phyloP scores from a whole-genome alignment of 2,329 filamentous ascomycete genomes.

The Exophiala sp. region DNA sequence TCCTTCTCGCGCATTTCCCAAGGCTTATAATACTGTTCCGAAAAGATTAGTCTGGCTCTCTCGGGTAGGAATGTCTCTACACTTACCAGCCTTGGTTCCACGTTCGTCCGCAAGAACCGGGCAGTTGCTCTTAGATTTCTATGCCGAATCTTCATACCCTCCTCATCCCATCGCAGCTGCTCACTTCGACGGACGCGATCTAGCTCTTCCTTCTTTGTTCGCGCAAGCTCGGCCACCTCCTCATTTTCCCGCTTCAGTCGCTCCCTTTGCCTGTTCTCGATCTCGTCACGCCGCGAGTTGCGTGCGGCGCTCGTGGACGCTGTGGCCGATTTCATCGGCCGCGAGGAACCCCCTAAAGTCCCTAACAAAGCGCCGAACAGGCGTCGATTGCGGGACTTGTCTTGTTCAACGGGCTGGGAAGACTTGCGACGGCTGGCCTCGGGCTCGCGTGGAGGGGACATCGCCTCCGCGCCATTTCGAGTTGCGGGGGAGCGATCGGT shows the following conservation, averaged over 20 bases:
- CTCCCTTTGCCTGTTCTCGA: constrained; percentile 76
- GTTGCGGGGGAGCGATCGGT: constrained; percentile 24
- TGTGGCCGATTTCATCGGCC: constrained; percentile 8
- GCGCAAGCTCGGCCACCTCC: constrained; percentile 68
- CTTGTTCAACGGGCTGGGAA: constrained; percentile 55
- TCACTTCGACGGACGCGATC: constrained; percentile 61
- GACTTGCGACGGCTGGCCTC: constrained; percentile 12
- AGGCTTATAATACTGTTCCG: constrained; percentile 66
- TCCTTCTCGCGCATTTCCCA: constrained; percentile 71
- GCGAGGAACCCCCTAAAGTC: constrained; percentile 64
- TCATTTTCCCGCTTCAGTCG: constrained; percentile 66
- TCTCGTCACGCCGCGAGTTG: constrained; percentile 66
- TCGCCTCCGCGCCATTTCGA: constrained; percentile 1
- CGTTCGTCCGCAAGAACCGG: constrained; percentile 67
- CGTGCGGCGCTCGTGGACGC: constrained; percentile 51
- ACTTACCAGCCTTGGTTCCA: constrained; percentile 63
- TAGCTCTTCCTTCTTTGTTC: constrained; percentile 63
- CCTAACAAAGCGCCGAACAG: constrained; percentile 80
- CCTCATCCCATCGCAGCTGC: constrained; percentile 71
- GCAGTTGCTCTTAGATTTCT: constrained; percentile 68
- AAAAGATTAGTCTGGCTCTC: neutral
- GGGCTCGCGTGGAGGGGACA: constrained; percentile 15
- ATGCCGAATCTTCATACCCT: constrained; percentile 58
- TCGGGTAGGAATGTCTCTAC: constrained; percentile 8
- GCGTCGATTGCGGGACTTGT: constrained; percentile 78